Base-by-base conservation (phyloP, 495 filamentous ascomycete genomes). In the Geopyxis carbonaria region DNA sequence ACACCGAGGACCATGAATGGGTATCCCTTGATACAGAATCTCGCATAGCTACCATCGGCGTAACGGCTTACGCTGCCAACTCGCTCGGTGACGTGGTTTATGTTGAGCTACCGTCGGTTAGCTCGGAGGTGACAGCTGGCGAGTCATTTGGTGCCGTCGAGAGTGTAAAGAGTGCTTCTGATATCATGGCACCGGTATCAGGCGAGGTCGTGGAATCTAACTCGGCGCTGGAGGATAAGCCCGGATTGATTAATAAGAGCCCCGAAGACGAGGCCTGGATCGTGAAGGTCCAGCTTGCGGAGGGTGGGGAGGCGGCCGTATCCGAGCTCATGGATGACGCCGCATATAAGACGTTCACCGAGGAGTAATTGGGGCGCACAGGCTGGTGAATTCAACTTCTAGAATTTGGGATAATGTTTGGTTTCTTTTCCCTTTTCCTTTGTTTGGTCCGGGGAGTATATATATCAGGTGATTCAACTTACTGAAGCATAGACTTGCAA, bases 1-100 rank as follows among this genome's bases (percentile, higher is more conserved):
- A 91, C 69, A 95, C 91, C 50, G 75, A 81, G 59, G 91, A 93
- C 51, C 89, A 97, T 66, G 89, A 97, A 66, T 97, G 91, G 91
- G 73, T 97, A 51, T 80, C 93, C 61, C 64, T 93, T 22, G 75
- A 89, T 61, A 71, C 73, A 46, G 82, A 74, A 51, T 22, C n/a
- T 3, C 33, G 16, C 24, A 22, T 25, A 81, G 77, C 70, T 51
- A 80, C 73, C 32, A 68, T 95, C 56, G 89, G 89, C 38, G 91
- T 97, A 58, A 85, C 83, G 42, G 64, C 72, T 43, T 93, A 93
- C 65, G 89, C 89, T 22, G 81, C 91, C 47, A 65, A 85, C 46
- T 72, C 77, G 38, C 78, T 97, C 42, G 89, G 89, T 49, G 89
- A 97, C 59, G 84, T 95, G 38, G 86, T 97, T 56, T 97, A 74